Evolutionary conservation across 1,284 basidiomycete species (phyloP), one percentile per base, ranked within the genome.

Genomic region (Rhodotorula glutinis): DNA sequence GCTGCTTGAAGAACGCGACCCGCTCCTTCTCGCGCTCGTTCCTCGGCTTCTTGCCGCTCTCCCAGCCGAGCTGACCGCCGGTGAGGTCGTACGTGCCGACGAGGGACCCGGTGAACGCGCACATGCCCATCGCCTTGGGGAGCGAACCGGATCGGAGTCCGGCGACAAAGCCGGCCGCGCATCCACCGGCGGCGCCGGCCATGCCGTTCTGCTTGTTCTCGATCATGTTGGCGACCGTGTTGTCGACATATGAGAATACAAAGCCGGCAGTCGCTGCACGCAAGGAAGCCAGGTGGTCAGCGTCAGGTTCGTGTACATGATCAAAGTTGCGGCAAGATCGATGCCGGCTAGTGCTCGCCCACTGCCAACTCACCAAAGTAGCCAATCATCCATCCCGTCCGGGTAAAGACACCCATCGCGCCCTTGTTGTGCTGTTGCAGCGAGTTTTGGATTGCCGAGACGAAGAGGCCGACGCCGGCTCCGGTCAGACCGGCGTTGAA

Each of bases 321-420:
- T 17, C 23, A 23, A n/a, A 16, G 43, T 14, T 52, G 25, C 30
- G 33, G 25, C n/a, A n/a, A n/a, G n/a, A n/a, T n/a, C n/a, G n/a
- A n/a, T n/a, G n/a, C n/a, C n/a, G n/a, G n/a, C n/a, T n/a, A n/a
- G n/a, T n/a, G n/a, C n/a, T n/a, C n/a, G n/a, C n/a, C n/a, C n/a
- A n/a, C n/a, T 16, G 25, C 13, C 9, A 7, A 79, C 86, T 77
- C 71, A 91, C 88, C 87, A 78, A 93, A 93, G 79, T 89, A 85
- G 23, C 86, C 89, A 76, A 90, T 88, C 10, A 89, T 89, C 57
- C 87, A 86, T 59, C 92, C 88, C 59, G 85, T 88, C 72, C 87
- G 82, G 59, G 89, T 89, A 67, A 92, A 81, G 79, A 92, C 84
- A 80, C 93, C 93, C 79, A 88, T 83, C n/a, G 91, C 92, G 74